These are phyloP conservation scores for Bipolaris victoriae DNA, from an alignment of 2,329 filamentous ascomycete genomes.

Conservation along the genomic window DNA sequence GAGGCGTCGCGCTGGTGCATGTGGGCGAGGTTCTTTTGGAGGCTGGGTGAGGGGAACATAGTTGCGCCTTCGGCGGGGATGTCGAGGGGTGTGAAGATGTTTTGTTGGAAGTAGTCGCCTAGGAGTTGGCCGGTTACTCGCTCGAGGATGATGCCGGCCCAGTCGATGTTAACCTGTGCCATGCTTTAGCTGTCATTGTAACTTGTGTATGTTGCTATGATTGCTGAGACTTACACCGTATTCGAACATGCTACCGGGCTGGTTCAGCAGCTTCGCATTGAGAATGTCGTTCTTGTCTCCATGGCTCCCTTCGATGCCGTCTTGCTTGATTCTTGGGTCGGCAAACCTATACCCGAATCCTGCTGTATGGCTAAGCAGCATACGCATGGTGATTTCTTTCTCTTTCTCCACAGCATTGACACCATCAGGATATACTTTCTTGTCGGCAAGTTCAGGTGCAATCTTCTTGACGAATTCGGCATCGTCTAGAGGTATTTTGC, in stretches of 20 bases:
- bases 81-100: conserved; percentile 57
- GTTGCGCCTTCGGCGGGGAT: conserved; percentile 54
- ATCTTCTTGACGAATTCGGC: conserved; percentile 39
- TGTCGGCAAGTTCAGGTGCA: conserved; percentile 48
- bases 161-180: conserved; percentile 57
- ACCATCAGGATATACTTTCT: conserved; percentile 50
- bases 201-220: not conserved
- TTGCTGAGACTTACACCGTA: conserved; percentile 52
- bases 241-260: conserved; percentile 67
- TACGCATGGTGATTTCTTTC: conserved; percentile 56
- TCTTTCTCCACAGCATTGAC: conserved; percentile 48
- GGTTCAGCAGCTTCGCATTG: conserved; percentile 62
- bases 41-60: conserved; percentile 63
- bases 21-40: conserved; percentile 62
- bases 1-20: conserved; percentile 62
- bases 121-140: conserved; percentile 52
- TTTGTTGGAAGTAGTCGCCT: conserved; percentile 54
- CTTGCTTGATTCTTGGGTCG: conserved; percentile 53
- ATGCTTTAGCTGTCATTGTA: not conserved
- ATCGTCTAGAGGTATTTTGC: conserved; percentile 46
- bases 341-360: conserved; percentile 59
- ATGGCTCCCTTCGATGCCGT: conserved; percentile 43
- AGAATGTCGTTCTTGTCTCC: conserved; percentile 57
- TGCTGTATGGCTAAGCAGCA: conserved; percentile 59
- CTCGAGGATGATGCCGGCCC: conserved; percentile 57